Evolutionary conservation across 768 basidiomycete species (phyloP).

Genomic region (Favolaschia claudopus): DNA sequence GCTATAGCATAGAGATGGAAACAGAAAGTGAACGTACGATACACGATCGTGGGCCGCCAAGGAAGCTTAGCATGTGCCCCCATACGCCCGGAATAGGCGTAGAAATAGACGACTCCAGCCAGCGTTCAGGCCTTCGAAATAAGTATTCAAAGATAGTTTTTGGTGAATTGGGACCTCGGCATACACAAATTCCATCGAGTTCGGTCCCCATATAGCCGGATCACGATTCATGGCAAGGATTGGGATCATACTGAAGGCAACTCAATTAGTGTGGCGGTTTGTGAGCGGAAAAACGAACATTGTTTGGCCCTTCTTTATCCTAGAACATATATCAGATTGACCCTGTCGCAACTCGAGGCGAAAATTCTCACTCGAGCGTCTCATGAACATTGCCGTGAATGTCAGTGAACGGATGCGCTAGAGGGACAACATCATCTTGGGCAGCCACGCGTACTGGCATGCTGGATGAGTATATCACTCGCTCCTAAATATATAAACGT

Average conservation of each 20-base stretch:
- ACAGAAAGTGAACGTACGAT: slow-evolving; percentile 38
- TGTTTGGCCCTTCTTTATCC: slow-evolving; percentile 26
- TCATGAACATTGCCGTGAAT: slow-evolving; percentile 38
- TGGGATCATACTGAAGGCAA: slow-evolving; percentile 42
- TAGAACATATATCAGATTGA: not conserved
- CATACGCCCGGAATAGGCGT: slow-evolving; percentile 54
- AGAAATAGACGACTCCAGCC: slow-evolving; percentile 46
- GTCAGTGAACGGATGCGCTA: slow-evolving; percentile 44
- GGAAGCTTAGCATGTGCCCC: slow-evolving; percentile 53
- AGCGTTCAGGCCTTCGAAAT: slow-evolving; percentile 67
- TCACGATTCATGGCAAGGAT: slow-evolving; percentile 52
- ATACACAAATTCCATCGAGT: slow-evolving; percentile 58
- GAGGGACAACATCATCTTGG: slow-evolving; percentile 47
- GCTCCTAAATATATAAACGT: not conserved
- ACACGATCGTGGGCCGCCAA: slow-evolving; percentile 59
- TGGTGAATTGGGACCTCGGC: too few species aligned
- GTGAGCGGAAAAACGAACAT: slow-evolving; percentile 26
- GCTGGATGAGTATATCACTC: slow-evolving; percentile 49
- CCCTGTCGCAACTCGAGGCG: not conserved
- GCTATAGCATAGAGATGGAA: slow-evolving; percentile 25
- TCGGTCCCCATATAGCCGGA: slow-evolving; percentile 56
- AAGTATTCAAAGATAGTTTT: too few species aligned
- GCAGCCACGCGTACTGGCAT: slow-evolving; percentile 40
- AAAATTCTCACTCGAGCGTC: slow-evolving; percentile 36
- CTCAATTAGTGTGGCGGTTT: slow-evolving; percentile 23